A percentile compares a stretch with the other conserved stretches of the same genome.
Conservation (phyloP, 2,329 filamentous ascomycete species). For the Elsinoe fawcettii region DNA sequence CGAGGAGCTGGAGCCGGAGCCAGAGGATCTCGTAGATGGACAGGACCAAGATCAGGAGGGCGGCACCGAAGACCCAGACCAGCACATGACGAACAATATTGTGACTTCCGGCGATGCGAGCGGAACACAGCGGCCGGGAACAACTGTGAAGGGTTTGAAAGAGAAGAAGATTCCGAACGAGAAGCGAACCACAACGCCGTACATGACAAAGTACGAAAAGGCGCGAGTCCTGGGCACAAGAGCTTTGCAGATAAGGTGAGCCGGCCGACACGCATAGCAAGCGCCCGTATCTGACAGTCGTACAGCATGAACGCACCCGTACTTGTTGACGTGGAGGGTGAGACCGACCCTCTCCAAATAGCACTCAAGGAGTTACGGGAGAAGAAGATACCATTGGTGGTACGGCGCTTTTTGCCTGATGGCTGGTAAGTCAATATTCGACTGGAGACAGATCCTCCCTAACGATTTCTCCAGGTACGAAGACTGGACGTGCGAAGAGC, state of each 20-base stretch:
- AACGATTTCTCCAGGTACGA: conserved; percentile 62
- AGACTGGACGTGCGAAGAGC: conserved; percentile 97
- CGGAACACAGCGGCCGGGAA: conserved; percentile 40
- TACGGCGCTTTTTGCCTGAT: conserved; percentile 91
- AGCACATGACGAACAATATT: conserved; percentile 34
- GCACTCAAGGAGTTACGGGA: conserved; percentile 94
- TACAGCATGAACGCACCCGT: conserved; percentile 92
- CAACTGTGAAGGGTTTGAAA: conserved; percentile 50
- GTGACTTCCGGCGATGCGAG: conserved; percentile 46
- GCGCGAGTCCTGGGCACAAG: conserved; percentile 88
- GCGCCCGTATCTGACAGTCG: conserved; percentile 20
- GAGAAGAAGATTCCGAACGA: conserved; percentile 87
- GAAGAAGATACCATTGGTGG: conserved; percentile 96
- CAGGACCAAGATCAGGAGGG: conserved; percentile 38
- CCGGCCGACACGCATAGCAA: background rate
- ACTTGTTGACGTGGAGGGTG: conserved; percentile 90
- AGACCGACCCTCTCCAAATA: conserved; percentile 95
- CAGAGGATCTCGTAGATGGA: conserved; percentile 50
- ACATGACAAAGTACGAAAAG: conserved; percentile 99
- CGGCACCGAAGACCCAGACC: conserved; percentile 25
- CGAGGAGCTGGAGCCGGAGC: conserved; percentile 32
- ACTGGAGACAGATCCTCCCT: background rate
- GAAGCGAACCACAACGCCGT: conserved; percentile 85
- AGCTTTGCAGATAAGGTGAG: conserved; percentile 89
- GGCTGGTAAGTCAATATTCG: conserved; percentile 64